Percentiles rank a stretch among this genome's conserved stretches.
phyloP scores from a whole-genome alignment of 2,329 filamentous ascomycete genomes.

The Catunica adiposa region DNA sequence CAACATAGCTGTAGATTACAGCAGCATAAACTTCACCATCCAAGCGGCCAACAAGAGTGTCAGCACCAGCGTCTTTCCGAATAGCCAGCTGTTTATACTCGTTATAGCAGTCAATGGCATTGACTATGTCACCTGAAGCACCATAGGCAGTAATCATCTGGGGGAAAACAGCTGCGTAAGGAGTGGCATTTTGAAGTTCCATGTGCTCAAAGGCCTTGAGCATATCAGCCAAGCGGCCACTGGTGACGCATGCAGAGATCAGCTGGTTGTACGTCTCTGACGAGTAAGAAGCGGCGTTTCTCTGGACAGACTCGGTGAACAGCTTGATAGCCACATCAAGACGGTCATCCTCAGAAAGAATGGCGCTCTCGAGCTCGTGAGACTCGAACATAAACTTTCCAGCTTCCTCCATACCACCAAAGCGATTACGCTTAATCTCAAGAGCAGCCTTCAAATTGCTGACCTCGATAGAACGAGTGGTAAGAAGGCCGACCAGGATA shows the following conservation, averaged over 20 bases:
- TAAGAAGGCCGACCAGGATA: slow-evolving; percentile 68
- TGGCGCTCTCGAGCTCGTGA: slow-evolving; percentile 71
- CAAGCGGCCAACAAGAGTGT: slow-evolving; percentile 51
- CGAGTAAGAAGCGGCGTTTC: slow-evolving; percentile 50
- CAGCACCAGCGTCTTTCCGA: slow-evolving; percentile 57
- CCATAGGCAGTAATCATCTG: slow-evolving; percentile 93
- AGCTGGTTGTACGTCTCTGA: slow-evolving; percentile 72
- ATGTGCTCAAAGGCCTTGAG: slow-evolving; percentile 80
- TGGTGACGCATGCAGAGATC: slow-evolving; percentile 71
- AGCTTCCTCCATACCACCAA: slow-evolving; percentile 67
- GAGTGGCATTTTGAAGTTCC: slow-evolving; percentile 58
- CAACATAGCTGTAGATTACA: slow-evolving; percentile 77
- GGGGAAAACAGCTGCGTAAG: slow-evolving; percentile 69
- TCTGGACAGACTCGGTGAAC: slow-evolving; percentile 58
- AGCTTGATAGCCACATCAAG: slow-evolving; percentile 71
- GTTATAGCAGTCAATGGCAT: slow-evolving; percentile 87
- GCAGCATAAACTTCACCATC: slow-evolving; percentile 80
- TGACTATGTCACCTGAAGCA: slow-evolving; percentile 60
- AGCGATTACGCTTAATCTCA: slow-evolving; percentile 69
- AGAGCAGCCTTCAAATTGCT: slow-evolving; percentile 53
- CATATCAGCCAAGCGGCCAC: slow-evolving; percentile 75
- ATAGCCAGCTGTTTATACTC: slow-evolving; percentile 86
- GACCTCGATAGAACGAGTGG: slow-evolving; percentile 65
- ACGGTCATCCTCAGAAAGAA: slow-evolving; percentile 74
- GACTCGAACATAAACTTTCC: slow-evolving; percentile 81